Percentiles rank a stretch among this genome's conserved stretches.
phyloP scores from a whole-genome alignment of 2,329 filamentous ascomycete genomes.

The Huntiella savannae region DNA sequence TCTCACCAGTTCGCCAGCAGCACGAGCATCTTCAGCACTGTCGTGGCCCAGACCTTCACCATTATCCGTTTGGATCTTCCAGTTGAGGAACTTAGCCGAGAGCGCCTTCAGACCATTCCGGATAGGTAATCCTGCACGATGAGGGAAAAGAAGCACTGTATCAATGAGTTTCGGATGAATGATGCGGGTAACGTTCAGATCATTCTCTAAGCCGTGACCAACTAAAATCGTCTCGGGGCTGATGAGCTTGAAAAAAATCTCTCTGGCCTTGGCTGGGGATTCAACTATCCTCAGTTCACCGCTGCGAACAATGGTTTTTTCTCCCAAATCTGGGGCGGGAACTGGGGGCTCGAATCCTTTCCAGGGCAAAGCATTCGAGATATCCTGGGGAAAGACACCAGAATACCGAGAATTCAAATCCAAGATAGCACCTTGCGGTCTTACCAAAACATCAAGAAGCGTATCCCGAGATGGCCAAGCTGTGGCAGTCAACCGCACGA shows the following conservation, averaged over 20 bases:
- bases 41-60: conserved; percentile 44
- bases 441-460: conserved; percentile 69
- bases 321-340: conserved; percentile 13
- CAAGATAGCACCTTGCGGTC: conserved; percentile 63
- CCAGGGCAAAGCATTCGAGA: conserved; percentile 47
- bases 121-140: conserved; percentile 55
- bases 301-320: conserved; percentile 16
- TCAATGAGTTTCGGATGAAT: conserved; percentile 75
- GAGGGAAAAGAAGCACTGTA: conserved; percentile 68
- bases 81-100: conserved; percentile 47
- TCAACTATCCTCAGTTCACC: conserved; percentile 48
- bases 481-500: conserved; percentile 75
- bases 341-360: conserved; percentile 17
- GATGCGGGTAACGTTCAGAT: conserved; percentile 68
- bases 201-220: conserved; percentile 88
- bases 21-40: conserved; percentile 75
- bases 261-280: conserved; percentile 55
- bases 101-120: conserved; percentile 63
- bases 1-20: conserved; percentile 70
- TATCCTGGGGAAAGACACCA: conserved; percentile 63
- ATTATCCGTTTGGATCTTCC: conserved; percentile 56
- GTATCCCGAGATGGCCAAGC: conserved; percentile 63
- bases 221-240: conserved; percentile 65
- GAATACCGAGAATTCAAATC: conserved; percentile 89
- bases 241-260: conserved; percentile 58